These are phyloP conservation scores for Neurospora sp. DNA, from an alignment of 495 filamentous ascomycete species.

Conservation along the genomic window DNA sequence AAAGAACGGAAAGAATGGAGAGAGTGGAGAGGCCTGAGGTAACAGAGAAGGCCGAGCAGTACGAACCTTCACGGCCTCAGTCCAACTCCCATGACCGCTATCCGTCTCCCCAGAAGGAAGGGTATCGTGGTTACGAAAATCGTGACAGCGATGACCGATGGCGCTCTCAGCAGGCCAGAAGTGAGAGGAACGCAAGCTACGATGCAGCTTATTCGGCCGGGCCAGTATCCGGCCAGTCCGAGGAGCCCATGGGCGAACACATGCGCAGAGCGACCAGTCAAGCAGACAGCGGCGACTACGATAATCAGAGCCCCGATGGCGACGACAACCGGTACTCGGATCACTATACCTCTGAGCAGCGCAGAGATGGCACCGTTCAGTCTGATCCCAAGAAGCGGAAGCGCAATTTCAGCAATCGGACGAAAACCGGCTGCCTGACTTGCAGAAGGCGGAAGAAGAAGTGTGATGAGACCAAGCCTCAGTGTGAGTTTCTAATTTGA, in stretches of 20 bases:
- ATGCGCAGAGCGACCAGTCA: slow-evolving; percentile 29
- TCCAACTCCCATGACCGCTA: slow-evolving; percentile 34
- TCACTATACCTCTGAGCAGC: slow-evolving; percentile 36
- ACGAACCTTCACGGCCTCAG: slow-evolving; percentile 19
- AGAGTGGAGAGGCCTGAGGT: neutral
- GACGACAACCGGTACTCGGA: slow-evolving; percentile 34
- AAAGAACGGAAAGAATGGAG: neutral
- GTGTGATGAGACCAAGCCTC: slow-evolving; percentile 90
- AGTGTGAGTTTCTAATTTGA: slow-evolving; percentile 50
- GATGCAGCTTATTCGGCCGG: slow-evolving; percentile 30
- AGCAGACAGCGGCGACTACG: slow-evolving; percentile 32
- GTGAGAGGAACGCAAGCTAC: slow-evolving; percentile 35
- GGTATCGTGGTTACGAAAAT: slow-evolving; percentile 23
- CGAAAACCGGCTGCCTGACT: slow-evolving; percentile 95
- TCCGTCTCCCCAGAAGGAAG: slow-evolving; percentile 24
- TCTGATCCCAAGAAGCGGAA: slow-evolving; percentile 72
- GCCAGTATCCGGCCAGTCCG: slow-evolving; percentile 29
- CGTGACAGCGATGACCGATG: slow-evolving; percentile 33
- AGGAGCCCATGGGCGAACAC: slow-evolving; percentile 35
- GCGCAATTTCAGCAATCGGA: slow-evolving; percentile 88
- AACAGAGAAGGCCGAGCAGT: slow-evolving; percentile 19
- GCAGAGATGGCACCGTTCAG: slow-evolving; percentile 44
- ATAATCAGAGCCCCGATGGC: slow-evolving; percentile 37
- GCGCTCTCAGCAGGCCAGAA: slow-evolving; percentile 31
- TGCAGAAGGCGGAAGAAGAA: slow-evolving; percentile 96